phyloP scores from a whole-genome alignment of 2,329 filamentous ascomycete genomes.

The Aspergillus sp. region DNA sequence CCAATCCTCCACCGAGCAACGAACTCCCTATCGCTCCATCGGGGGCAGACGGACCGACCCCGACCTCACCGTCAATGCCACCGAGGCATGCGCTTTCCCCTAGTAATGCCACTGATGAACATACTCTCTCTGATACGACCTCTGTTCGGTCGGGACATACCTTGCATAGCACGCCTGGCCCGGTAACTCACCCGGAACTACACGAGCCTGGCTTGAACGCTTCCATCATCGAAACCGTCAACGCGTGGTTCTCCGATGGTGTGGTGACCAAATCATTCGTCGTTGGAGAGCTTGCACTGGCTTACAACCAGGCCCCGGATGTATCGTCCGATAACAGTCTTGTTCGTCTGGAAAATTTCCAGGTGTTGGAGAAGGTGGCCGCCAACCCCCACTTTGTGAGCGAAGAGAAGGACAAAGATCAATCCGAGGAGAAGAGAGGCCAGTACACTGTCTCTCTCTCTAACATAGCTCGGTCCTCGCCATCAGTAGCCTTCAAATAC shows the following conservation, averaged over 20 bases:
- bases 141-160: constrained; percentile 89
- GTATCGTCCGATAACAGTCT: constrained; percentile 53
- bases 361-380: constrained; percentile 84
- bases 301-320: constrained; percentile 60
- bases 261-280: constrained; percentile 70
- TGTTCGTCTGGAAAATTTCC: constrained; percentile 84
- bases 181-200: constrained; percentile 80
- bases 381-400: constrained; percentile 90
- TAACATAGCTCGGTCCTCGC: constrained; percentile 64
- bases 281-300: constrained; percentile 84
- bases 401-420: constrained; percentile 46
- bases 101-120: constrained; percentile 60
- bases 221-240: constrained; percentile 91
- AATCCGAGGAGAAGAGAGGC: constrained; percentile 63
- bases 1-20: constrained; percentile 45
- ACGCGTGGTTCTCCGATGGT: constrained; percentile 75
- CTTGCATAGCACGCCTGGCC: constrained; percentile 63
- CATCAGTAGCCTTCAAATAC: constrained; percentile 85
- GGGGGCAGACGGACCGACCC: constrained; percentile 26
- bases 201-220: constrained; percentile 76
- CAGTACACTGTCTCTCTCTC: constrained; percentile 76
- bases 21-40: constrained; percentile 30
- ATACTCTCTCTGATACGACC: constrained; percentile 77
- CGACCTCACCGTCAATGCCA: constrained; percentile 37
- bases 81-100: constrained; percentile 47